Conservation (phyloP, 306 rosid species). For the Styphnolobium japonicum region DNA sequence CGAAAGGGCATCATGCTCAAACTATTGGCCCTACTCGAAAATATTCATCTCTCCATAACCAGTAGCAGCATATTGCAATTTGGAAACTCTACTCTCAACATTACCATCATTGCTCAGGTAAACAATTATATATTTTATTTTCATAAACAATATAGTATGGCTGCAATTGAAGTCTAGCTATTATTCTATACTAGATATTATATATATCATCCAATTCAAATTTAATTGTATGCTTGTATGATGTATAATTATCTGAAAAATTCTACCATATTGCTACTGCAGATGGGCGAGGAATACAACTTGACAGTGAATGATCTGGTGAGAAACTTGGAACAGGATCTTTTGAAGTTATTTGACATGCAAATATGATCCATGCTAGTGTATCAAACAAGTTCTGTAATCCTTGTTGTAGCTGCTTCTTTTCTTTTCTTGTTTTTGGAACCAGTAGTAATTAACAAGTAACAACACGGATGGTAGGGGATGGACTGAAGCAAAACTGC, state of each 20-base stretch:
- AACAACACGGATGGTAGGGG: not conserved
- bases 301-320: conserved; percentile 13
- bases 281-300: conserved; percentile 1
- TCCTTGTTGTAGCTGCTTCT: not conserved
- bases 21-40: not conserved
- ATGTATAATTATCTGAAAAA: not conserved
- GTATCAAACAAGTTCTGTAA: not conserved
- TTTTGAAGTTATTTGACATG: not conserved
- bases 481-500: too few species aligned
- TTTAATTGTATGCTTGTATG: not conserved
- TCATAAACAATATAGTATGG: not conserved
- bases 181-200: not conserved
- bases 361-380: not conserved
- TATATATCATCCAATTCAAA: not conserved
- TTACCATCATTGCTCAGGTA: conserved; percentile 6
- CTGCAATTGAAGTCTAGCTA: not conserved
- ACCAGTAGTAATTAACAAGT: not conserved
- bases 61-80: conserved; percentile 4
- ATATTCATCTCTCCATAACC: conserved; percentile 10
- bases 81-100: conserved; percentile 6
- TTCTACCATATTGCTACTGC: not conserved
- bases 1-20: not conserved
- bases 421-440: not conserved
- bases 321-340: not conserved
- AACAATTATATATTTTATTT: not conserved